A percentile compares a stretch with the other conserved stretches of the same genome.
Conservation (phyloP, 2,329 filamentous ascomycete genomes). For the Fusarium armeniacum region DNA sequence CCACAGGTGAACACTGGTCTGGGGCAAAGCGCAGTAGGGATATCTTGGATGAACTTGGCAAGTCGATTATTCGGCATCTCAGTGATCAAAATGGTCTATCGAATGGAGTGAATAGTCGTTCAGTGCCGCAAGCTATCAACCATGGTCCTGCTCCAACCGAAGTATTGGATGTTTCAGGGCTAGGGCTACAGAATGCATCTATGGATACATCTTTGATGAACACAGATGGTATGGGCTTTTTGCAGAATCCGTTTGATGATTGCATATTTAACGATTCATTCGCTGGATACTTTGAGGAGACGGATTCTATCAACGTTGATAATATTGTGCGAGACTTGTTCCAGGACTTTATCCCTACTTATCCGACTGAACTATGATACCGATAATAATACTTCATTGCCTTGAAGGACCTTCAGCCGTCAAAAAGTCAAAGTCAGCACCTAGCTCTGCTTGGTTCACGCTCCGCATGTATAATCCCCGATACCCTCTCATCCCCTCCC, state of each 20-base stretch:
- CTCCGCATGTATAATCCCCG: constrained; percentile 70
- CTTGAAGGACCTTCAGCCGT: constrained; percentile 58
- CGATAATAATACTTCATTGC: not conserved
- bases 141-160: constrained; percentile 7
- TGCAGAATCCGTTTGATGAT: constrained; percentile 46
- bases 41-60: constrained; percentile 59
- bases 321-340: constrained; percentile 54
- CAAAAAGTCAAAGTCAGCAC: constrained; percentile 74
- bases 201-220: constrained; percentile 3
- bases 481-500: constrained; percentile 63
- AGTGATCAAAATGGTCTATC: constrained; percentile 14
- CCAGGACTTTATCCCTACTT: constrained; percentile 56
- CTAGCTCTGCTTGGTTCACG: constrained; percentile 71
- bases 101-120: not conserved
- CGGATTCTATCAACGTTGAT: constrained; percentile 52
- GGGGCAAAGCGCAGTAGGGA: constrained; percentile 63
- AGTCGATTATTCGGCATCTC: constrained; percentile 52
- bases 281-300: constrained; percentile 49
- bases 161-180: constrained; percentile 7
- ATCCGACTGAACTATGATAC: constrained; percentile 13
- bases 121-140: not conserved
- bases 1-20: constrained; percentile 66
- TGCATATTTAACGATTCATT: constrained; percentile 48
- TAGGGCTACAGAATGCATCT: constrained; percentile 2
- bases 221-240: constrained; percentile 14